These are phyloP conservation scores for Mucor circinelloides DNA, from an alignment of 371 early-diverging fungal species.

Conservation along the genomic window DNA sequence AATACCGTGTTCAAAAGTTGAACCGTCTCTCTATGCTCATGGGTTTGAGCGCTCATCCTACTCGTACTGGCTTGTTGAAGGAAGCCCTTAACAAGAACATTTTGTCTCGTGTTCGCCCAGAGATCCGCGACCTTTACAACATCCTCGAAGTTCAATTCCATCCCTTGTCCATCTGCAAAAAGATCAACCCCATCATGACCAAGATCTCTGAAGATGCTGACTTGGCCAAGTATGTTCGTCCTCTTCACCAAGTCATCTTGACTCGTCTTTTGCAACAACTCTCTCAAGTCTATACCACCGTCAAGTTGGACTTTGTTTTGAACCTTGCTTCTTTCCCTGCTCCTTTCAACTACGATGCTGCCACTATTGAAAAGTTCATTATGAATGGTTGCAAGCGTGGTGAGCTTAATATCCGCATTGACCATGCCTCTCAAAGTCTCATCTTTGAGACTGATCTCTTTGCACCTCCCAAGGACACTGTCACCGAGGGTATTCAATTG, in stretches of 20 bases:
- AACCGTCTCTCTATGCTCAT: conserved; percentile 86
- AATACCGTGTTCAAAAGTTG: conserved; percentile 83
- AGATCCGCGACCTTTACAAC: conserved; percentile 90
- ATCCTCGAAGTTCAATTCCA: conserved; percentile 97
- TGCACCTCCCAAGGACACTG: conserved; percentile 69
- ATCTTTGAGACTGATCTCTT: conserved; percentile 89
- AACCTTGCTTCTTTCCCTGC: conserved; percentile 86
- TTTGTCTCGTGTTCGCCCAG: conserved; percentile 84
- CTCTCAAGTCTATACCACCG: conserved; percentile 96
- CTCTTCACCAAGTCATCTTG: conserved; percentile 92
- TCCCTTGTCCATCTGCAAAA: conserved; percentile 95
- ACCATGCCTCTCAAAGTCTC: conserved; percentile 89
- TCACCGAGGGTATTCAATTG: conserved; percentile 83
- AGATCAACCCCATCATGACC: conserved; percentile 85
- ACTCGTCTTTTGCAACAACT: conserved; percentile 94
- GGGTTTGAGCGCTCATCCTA: conserved; percentile 83
- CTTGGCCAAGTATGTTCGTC: conserved; percentile 86
- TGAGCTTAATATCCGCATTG: conserved; percentile 93
- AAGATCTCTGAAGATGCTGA: conserved; percentile 75
- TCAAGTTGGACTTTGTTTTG: conserved; percentile 91
- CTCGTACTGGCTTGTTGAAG: conserved; percentile 87
- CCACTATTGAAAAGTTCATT: conserved; percentile 94
- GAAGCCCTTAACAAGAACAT: conserved; percentile 88
- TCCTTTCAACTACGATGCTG: conserved; percentile 84
- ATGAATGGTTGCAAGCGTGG: conserved; percentile 97